A percentile compares a stretch with the other conserved stretches of the same genome.
Conservation (phyloP, 306 rosid genomes). For the Sesbania bispinosa region DNA sequence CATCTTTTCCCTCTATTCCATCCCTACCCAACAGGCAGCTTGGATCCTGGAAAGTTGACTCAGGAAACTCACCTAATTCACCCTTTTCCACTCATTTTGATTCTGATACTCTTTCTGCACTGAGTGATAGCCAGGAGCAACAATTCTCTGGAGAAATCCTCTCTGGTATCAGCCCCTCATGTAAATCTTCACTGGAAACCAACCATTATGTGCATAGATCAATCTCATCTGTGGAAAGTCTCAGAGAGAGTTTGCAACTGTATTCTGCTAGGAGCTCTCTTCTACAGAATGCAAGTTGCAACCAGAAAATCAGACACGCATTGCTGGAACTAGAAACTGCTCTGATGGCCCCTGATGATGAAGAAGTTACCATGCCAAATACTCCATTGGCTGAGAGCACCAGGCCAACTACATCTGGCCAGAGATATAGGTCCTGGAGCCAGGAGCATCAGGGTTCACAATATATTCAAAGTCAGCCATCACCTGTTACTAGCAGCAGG, state of each 20-base stretch:
- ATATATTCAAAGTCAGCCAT: conserved; percentile 39
- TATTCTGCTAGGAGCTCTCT: conserved; percentile 38
- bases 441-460: conserved; percentile 39
- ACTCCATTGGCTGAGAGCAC: conserved; percentile 41
- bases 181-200: conserved; percentile 52
- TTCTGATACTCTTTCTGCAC: conserved; percentile 50
- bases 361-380: conserved; percentile 38
- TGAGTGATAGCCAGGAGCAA: conserved; percentile 65
- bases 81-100: conserved; percentile 59
- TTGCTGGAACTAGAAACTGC: conserved; percentile 75
- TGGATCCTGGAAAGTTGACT: conserved; percentile 58
- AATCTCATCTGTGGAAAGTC: conserved; percentile 39
- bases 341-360: conserved; percentile 80
- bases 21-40: conserved; percentile 49
- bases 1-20: conserved; percentile 55
- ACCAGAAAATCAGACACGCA: conserved; percentile 41
- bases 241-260: conserved; percentile 31
- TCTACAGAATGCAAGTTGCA: conserved; percentile 39
- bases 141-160: conserved; percentile 57
- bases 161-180: conserved; percentile 51
- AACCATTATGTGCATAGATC: conserved; percentile 34
- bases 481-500: conserved; percentile 35
- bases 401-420: conserved; percentile 25
- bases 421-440: conserved; percentile 53
- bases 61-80: conserved; percentile 65